These are phyloP conservation scores for Suhomyces yuchorum DNA, from an alignment of 1,139 yeast species.

Conservation along the genomic window DNA sequence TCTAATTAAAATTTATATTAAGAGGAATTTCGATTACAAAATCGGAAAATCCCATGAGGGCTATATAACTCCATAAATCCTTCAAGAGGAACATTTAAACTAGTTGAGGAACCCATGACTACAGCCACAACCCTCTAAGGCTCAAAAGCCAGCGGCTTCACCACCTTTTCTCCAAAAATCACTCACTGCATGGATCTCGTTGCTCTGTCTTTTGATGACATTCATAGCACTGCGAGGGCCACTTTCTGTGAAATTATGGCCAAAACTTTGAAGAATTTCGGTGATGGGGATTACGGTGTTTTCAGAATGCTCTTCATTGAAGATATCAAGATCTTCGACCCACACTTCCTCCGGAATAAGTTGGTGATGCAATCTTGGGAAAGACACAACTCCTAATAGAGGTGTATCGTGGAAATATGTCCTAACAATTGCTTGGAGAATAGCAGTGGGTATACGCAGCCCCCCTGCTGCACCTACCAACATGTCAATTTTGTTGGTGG, in stretches of 20 bases:
- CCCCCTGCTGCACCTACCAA: conserved; percentile 96
- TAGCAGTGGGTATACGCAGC: conserved; percentile 80
- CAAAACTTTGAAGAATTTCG: conserved; percentile 22
- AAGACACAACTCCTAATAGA: conserved; percentile 69
- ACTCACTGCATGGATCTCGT: conserved; percentile 38
- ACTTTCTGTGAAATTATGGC: conserved; percentile 34
- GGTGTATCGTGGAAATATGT: conserved; percentile 57
- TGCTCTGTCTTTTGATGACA: conserved; percentile 32
- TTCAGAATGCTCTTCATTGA: conserved; percentile 30
- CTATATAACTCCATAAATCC: no score
- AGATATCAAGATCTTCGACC: conserved; percentile 54
- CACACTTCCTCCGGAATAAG: conserved; percentile 69
- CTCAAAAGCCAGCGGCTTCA: conserved; percentile 36
- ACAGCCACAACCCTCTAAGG: no score
- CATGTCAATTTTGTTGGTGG: conserved; percentile 53
- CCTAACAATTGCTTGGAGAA: conserved; percentile 77
- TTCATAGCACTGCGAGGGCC: conserved; percentile 50
- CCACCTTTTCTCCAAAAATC: conserved; percentile 51
- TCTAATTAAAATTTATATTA: neutral
- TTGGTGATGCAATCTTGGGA: conserved; percentile 88
- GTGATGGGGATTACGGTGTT: conserved; percentile 12
- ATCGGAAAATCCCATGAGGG: neutral
- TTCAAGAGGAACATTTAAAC: no score
- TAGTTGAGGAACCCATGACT: no score
- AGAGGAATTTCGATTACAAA: neutral